Evolutionary conservation across 2,329 filamentous ascomycete species (phyloP), one percentile per base, ranked within the genome.

Genomic region (Monascus ruber): DNA sequence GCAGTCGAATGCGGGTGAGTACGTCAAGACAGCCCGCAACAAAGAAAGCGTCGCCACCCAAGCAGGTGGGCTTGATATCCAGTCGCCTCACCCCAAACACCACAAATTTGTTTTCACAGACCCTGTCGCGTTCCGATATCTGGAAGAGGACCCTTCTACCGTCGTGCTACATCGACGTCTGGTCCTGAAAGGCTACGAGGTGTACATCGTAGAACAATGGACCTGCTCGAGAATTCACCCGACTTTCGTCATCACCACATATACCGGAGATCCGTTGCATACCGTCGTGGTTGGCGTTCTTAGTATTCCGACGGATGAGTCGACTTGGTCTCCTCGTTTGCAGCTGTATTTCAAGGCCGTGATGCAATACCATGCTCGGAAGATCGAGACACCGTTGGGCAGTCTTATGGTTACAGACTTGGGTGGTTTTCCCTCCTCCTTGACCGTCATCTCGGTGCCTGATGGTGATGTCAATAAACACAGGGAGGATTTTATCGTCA

Each of bases 121-220:
- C 56, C 72, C 76, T 31, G 71, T 82, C 31, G 79, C 79, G 9
- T 77, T 82, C 48, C 72, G 65, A 44, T 94, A 89, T 55, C 76
- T 98, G 24, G 84, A 94, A 66, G 84, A 93, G 56, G 91, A 96
- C 47, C 70, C 79, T 1, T 77, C 75, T 4, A 87, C 86, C 4
- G 72, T 71, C 3, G 78, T 94, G 5, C 70, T 94, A 47, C 77
- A 88, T 50, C 80, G 82, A 38, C 77, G 78, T 40, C 72, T 74
- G 36, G 69, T 74, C 36, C 72, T 98, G 5, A 68, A 76, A 44
- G 89, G 89, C 48, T 96, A 95, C 63, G 88, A 96, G 60, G 72
- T 89, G 45, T 96, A 96, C 62, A 67, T 96, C 10, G 86, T 96
- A 47, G 91, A 96, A 61, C 91, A 98, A 70, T 98, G 91, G 91